Base-by-base conservation (phyloP, 2,329 filamentous ascomycete species). In the Plenodomus lindquistii region DNA sequence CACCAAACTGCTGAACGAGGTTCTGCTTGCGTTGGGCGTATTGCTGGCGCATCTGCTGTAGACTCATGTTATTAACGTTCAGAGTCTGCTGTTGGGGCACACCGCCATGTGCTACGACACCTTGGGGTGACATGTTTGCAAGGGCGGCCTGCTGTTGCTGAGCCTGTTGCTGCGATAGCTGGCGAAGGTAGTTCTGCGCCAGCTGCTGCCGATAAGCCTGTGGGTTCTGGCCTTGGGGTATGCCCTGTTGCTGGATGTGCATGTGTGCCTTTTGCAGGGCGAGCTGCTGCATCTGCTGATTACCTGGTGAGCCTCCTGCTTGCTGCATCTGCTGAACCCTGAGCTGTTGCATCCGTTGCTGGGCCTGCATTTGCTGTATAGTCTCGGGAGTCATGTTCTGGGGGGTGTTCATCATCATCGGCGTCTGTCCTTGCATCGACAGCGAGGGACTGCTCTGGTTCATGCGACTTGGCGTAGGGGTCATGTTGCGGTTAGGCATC, bases 401-500 rank as follows among this genome's bases (percentile, higher is more conserved):
- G 31, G 67, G 63, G 19, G 63, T 66, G 17, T 61, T 56, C 60
- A 72, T 70, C 67, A 73, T 72, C 52, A 69, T 65, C 5, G 68
- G 70, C 11, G 70, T 71, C 15, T 58, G 60, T 22, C 70, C 67
- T 52, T 66, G 66, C 51, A 72, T 66, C 22, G 61, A 50, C 27
- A 63, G 59, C 13, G 62, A 62, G 2, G 71, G 71, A 42, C 70
- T 73, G 46, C 65, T 63, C 36, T 71, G 68, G 45, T 63, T 71
- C 59, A 73, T 68, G 37, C 71, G 66, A 20, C 46, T 56, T 17
- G 71, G 71, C 13, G 72, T 72, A 17, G 71, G 71, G 2, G 71
- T 73, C 45, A 73, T 71, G 46, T 72, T 71, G 37, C 71, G 69
- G 40, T 67, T 68, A 7, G 69, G 70, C 54, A 71, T 66, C 7